These are phyloP conservation scores for Prasinococcaceae sp. DNA, from an alignment of 139 green algal species.

Conservation along the genomic window DNA sequence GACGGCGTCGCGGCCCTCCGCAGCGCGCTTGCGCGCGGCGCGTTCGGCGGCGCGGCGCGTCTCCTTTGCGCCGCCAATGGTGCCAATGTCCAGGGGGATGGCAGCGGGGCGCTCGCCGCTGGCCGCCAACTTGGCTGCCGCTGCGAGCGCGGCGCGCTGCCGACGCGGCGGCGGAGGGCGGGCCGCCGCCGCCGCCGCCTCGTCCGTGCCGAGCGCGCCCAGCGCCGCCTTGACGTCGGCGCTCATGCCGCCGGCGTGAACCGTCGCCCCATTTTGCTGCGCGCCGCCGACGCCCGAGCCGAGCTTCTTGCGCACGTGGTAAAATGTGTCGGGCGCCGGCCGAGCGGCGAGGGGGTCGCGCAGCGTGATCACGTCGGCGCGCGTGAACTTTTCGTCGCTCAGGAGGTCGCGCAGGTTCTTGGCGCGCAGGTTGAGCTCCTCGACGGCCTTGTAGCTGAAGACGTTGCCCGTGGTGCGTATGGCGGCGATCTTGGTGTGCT, in stretches of 20 bases:
- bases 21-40: too few species aligned
- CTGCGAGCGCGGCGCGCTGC: too few species aligned
- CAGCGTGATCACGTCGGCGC: slow-evolving; percentile 82
- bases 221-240: slow-evolving; percentile 64
- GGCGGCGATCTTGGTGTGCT: slow-evolving; percentile 91
- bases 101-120: too few species aligned
- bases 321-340: slow-evolving; percentile 38
- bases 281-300: neutral
- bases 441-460: slow-evolving; percentile 58
- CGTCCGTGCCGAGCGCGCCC: slow-evolving; percentile 29
- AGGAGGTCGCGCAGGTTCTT: slow-evolving; percentile 80
- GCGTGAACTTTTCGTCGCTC: slow-evolving; percentile 71
- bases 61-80: too few species aligned
- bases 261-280: neutral
- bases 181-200: too few species aligned
- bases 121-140: too few species aligned
- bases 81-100: too few species aligned
- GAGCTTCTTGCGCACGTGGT: slow-evolving; percentile 63
- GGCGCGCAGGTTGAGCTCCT: slow-evolving; percentile 87
- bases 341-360: slow-evolving; percentile 9
- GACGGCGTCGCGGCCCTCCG: too few species aligned
- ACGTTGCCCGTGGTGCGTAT: slow-evolving; percentile 65
- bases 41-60: too few species aligned
- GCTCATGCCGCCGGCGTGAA: slow-evolving; percentile 23
- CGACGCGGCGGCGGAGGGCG: too few species aligned